A percentile compares a stretch with the other conserved stretches of the same genome.
These are phyloP conservation scores for Zygoascus flipseniorum DNA, from an alignment of 805 yeast genomes.

Conservation along the genomic window DNA sequence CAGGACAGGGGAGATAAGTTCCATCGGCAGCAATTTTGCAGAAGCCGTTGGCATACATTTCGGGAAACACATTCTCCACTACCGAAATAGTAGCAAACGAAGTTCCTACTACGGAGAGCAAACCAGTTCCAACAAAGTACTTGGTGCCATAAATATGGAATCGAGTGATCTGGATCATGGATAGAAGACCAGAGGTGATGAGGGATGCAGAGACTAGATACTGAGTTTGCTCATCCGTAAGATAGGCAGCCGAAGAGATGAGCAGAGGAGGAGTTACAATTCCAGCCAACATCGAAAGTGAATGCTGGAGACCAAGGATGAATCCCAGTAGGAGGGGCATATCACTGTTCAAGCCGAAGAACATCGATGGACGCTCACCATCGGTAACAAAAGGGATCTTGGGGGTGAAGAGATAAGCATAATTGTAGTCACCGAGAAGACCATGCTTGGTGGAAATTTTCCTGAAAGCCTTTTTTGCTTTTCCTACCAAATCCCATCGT, in stretches of 20 bases:
- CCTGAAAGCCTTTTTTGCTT: not conserved
- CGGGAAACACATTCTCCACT: slow-evolving; percentile 64
- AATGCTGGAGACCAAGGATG: slow-evolving; percentile 77
- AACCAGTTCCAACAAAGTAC: slow-evolving; percentile 79
- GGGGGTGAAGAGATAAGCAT: slow-evolving; percentile 71
- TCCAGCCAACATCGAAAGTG: slow-evolving; percentile 89
- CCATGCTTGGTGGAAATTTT: slow-evolving; percentile 68
- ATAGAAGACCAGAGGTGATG: slow-evolving; percentile 62
- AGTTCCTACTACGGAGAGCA: slow-evolving; percentile 84
- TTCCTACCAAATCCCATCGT: not conserved
- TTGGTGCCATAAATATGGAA: slow-evolving; percentile 67
- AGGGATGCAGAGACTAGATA: slow-evolving; percentile 65
- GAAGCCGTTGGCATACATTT: slow-evolving; percentile 66
- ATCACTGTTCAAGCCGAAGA: slow-evolving; percentile 70
- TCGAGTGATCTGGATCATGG: slow-evolving; percentile 70
- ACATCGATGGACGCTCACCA: slow-evolving; percentile 51
- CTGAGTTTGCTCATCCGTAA: slow-evolving; percentile 42
- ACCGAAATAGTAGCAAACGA: slow-evolving; percentile 83
- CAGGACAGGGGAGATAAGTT: slow-evolving; percentile 66
- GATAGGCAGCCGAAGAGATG: slow-evolving; percentile 55
- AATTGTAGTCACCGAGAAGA: slow-evolving; percentile 79
- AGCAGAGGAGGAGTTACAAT: slow-evolving; percentile 76
- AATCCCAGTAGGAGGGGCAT: slow-evolving; percentile 77
- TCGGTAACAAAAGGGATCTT: slow-evolving; percentile 55
- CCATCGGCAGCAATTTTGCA: slow-evolving; percentile 64